Percentiles rank a stretch among this genome's conserved stretches.
Evolutionary conservation across 345 rosid genomes (phyloP).

Genomic region (Lepidium sativum): DNA sequence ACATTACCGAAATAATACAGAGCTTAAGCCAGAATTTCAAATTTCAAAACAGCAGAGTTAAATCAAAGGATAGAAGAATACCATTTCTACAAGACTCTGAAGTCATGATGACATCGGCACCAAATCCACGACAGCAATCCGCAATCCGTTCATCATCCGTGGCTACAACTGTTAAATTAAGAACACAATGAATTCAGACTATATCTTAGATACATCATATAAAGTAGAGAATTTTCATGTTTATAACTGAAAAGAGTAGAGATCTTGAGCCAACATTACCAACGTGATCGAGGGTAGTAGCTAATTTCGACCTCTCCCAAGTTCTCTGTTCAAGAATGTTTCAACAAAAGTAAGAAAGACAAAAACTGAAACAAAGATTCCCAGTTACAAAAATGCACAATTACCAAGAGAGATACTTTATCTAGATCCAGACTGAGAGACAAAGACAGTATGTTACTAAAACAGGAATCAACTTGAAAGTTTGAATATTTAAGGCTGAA

Average conservation of each 20-base stretch:
- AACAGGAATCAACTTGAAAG: neutral
- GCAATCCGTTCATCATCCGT: conserved; percentile 91
- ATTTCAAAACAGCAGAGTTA: neutral
- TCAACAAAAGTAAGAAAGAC: neutral
- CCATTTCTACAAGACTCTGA: conserved; percentile 92
- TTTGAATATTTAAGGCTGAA: neutral
- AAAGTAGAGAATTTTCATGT: neutral
- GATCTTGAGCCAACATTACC: conserved; percentile 37
- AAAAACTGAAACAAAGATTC: neutral
- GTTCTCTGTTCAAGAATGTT: conserved; percentile 54
- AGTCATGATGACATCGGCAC: conserved; percentile 95
- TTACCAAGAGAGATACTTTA: neutral
- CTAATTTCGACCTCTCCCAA: conserved; percentile 93
- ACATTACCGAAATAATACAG: neutral
- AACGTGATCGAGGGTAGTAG: conserved; percentile 71
- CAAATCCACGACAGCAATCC: conserved; percentile 90
- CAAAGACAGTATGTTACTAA: neutral
- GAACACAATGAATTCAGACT: neutral
- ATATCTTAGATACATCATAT: neutral
- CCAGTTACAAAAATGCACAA: neutral
- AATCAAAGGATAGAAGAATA: neutral
- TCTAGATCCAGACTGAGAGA: neutral
- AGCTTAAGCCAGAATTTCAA: neutral
- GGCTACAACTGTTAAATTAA: conserved; percentile 57
- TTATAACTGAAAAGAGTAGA: neutral